Base-by-base conservation (phyloP, 345 rosid species). In the Bretschneidera sinensis region DNA sequence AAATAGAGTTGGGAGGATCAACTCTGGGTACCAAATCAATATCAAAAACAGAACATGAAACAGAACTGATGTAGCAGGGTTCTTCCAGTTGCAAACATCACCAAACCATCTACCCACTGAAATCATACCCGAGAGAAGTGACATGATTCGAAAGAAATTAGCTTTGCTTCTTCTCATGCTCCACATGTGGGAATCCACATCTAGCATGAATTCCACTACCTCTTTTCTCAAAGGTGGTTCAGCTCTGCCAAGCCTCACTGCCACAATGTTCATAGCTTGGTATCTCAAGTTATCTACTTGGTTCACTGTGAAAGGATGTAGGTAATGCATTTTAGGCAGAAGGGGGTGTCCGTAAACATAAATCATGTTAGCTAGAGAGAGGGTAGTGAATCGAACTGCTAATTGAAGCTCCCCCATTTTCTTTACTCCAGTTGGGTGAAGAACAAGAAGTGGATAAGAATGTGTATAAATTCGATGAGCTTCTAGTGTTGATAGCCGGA, bases 141-240 rank as follows among this genome's bases (percentile, higher is more conserved):
- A 81, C 82, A 84, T 84, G 34, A 91, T 77, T n/a, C 96, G 72
- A 51, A 85, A 85, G 74, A 91, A 88, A 65, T 88, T 88, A 6
- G 89, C 97, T 77, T 88, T 91, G 78, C 94, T 91, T 78, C 94
- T 81, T 66, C 96, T 82, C 94, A 88, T 88, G 70, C 97, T 91
- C 97, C 96, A 88, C 71, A 81, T 66, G 54, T 85, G 91, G 0
- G 96, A 87, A 60, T 88, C 96, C 43, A 91, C 91, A 69, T 91
- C 97, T 9, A 91, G 59, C 97, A 91, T 81, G 69, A 85, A 88
- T 78, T 85, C 94, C 22, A 88, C 89, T 14, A 84, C 91, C 71
- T 91, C 97, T 74, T 84, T 91, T 54, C 87, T 71, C 17, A 91
- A 79, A 21, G 96, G 91, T 0, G 97, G 97, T 61, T 91, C 97